These are phyloP conservation scores for Apophysomyces sp. DNA, from an alignment of 371 early-diverging fungal genomes.

Conservation along the genomic window DNA sequence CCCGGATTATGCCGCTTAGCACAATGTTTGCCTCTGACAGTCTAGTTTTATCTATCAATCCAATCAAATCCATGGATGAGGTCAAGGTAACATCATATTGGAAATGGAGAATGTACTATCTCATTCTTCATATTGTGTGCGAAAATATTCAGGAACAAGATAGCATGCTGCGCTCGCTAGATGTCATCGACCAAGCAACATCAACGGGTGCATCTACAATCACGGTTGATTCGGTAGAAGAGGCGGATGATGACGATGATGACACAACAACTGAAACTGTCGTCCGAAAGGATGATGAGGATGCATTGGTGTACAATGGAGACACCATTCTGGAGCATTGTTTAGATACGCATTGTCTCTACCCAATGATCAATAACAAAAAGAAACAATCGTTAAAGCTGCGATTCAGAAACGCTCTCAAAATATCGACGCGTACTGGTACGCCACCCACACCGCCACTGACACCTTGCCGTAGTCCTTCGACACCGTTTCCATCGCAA, in stretches of 20 bases:
- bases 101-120: neutral
- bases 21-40: neutral
- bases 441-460: neutral
- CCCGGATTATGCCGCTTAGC: neutral
- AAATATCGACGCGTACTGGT: neutral
- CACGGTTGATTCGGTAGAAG: neutral
- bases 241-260: conserved; percentile 1
- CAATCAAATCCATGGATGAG: neutral
- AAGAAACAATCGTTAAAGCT: neutral
- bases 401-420: neutral
- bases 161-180: neutral
- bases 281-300: neutral
- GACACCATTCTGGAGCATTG: neutral
- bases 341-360: neutral
- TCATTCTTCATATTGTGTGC: neutral
- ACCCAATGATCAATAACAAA: neutral
- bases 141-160: neutral
- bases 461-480: neutral
- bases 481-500: neutral
- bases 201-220: neutral
- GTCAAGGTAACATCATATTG: neutral
- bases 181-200: neutral
- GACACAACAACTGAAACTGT: neutral
- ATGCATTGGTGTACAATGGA: neutral
- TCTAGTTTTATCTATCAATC: neutral